Evolutionary conservation across 2,329 filamentous ascomycete genomes (phyloP).

Genomic region (Nigrospora osmanthi): DNA sequence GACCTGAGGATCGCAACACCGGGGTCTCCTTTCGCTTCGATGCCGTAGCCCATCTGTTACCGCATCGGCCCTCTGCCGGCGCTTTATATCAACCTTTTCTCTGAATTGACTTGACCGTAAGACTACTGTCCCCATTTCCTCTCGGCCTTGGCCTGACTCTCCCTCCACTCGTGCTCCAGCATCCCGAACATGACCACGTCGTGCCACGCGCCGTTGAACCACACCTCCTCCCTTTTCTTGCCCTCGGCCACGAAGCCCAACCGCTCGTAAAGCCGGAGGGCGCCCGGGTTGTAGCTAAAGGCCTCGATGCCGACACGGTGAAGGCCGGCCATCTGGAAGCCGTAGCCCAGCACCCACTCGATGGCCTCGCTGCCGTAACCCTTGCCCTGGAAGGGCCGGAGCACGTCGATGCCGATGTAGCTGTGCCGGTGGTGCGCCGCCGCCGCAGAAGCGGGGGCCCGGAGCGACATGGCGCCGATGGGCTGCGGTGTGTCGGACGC

Average conservation of each 20-base stretch:
- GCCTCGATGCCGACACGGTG: slow-evolving; percentile 25
- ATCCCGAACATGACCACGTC: slow-evolving; percentile 24
- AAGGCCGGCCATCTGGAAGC: slow-evolving; percentile 23
- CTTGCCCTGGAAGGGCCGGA: slow-evolving; percentile 16
- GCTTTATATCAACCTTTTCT: background rate
- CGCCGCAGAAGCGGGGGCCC: slow-evolving; percentile 8
- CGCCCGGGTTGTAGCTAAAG: slow-evolving; percentile 23
- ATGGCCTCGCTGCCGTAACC: slow-evolving; percentile 30
- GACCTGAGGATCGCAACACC: background rate
- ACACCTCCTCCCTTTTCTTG: slow-evolving; percentile 21
- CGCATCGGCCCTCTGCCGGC: too few relatives aligned
- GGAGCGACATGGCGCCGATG: slow-evolving; percentile 23
- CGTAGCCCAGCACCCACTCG: slow-evolving; percentile 24
- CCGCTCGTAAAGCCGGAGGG: slow-evolving; percentile 21
- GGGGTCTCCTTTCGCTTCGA: too few relatives aligned
- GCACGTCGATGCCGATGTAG: slow-evolving; percentile 24
- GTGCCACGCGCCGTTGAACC: slow-evolving; percentile 25
- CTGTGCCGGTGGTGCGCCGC: slow-evolving; percentile 31
- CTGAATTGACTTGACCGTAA: too few relatives aligned
- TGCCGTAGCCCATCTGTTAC: too few relatives aligned
- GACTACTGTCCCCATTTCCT: slow-evolving; percentile 4
- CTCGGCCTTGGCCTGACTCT: slow-evolving; percentile 6
- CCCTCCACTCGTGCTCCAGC: slow-evolving; percentile 24
- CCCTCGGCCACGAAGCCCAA: slow-evolving; percentile 27
- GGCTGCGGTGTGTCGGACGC: slow-evolving; percentile 8